Percentiles rank a stretch among this genome's conserved stretches.
Evolutionary conservation across 169 alveolate species (phyloP).

Genomic region (Eimeria falciformis): DNA sequence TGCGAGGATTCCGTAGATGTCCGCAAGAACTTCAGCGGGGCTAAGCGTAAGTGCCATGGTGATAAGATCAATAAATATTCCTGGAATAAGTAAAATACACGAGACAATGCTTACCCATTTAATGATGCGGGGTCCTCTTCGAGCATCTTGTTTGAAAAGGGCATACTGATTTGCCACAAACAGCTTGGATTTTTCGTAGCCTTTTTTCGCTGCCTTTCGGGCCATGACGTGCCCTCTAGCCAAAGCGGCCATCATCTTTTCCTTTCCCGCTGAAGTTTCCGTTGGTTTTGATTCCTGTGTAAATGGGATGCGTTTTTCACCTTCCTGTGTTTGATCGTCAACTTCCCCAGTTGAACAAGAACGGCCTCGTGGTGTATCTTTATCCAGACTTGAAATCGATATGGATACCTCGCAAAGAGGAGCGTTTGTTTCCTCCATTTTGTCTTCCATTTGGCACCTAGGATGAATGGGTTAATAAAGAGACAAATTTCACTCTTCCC

Average conservation of each 20-base stretch:
- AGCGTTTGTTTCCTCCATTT: too few species aligned
- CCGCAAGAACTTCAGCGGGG: slow-evolving; percentile 43
- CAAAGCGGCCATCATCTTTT: neutral
- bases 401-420: too few species aligned
- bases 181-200: slow-evolving; percentile 38
- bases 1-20: slow-evolving; percentile 55
- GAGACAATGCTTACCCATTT: slow-evolving; percentile 47
- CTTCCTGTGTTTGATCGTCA: too few species aligned
- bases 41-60: slow-evolving; percentile 62
- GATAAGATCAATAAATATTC: slow-evolving; percentile 29
- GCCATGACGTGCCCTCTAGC: slow-evolving; percentile 39
- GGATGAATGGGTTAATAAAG: too few species aligned
- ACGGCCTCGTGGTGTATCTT: too few species aligned
- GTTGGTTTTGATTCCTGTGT: too few species aligned
- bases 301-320: too few species aligned
- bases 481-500: too few species aligned
- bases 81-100: slow-evolving; percentile 59
- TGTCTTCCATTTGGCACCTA: too few species aligned
- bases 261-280: too few species aligned
- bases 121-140: slow-evolving; percentile 50
- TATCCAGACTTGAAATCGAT: too few species aligned
- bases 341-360: too few species aligned
- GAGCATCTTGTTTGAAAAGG: slow-evolving; percentile 44
- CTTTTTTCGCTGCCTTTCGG: slow-evolving; percentile 15
- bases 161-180: slow-evolving; percentile 32